Evolutionary conservation across 2,329 filamentous ascomycete species (phyloP).

Genomic region (Bipolaris zeicola): DNA sequence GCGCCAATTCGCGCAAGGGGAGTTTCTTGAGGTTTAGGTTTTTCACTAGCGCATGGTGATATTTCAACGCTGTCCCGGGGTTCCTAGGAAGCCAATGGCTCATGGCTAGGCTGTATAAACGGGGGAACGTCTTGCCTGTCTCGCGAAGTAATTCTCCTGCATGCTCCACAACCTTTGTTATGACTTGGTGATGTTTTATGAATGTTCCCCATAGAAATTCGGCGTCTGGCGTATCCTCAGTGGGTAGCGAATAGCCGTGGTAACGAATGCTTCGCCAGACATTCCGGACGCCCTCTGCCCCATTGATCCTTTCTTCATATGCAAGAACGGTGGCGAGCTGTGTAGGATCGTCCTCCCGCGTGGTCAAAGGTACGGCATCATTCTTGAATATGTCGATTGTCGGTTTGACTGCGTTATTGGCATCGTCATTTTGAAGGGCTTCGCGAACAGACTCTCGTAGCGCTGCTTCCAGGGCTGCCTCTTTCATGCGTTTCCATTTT

Average conservation of each 20-base stretch:
- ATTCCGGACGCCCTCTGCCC: slow-evolving; percentile 48
- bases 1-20: slow-evolving; percentile 31
- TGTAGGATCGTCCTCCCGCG: slow-evolving; percentile 1
- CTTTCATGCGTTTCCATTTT: slow-evolving; percentile 25
- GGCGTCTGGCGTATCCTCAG: slow-evolving; percentile 44
- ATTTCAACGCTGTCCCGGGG: slow-evolving; percentile 26
- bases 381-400: background rate
- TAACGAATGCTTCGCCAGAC: slow-evolving; percentile 52
- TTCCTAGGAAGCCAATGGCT: slow-evolving; percentile 43
- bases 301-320: slow-evolving; percentile 50
- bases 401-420: slow-evolving; percentile 1
- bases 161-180: slow-evolving; percentile 49
- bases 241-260: slow-evolving; percentile 50
- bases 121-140: slow-evolving; percentile 43
- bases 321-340: slow-evolving; percentile 51
- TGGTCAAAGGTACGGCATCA: slow-evolving; percentile 1
- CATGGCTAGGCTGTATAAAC: slow-evolving; percentile 55
- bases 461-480: slow-evolving; percentile 5
- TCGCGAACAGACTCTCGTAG: slow-evolving; percentile 16
- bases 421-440: slow-evolving; percentile 15
- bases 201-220: slow-evolving; percentile 55
- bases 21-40: slow-evolving; percentile 32
- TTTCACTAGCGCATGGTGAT: slow-evolving; percentile 34
- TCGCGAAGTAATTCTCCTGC: slow-evolving; percentile 49
- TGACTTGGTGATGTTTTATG: slow-evolving; percentile 44